These are phyloP conservation scores for Teunomyces cretensis DNA, from an alignment of 805 yeast species.

Conservation along the genomic window DNA sequence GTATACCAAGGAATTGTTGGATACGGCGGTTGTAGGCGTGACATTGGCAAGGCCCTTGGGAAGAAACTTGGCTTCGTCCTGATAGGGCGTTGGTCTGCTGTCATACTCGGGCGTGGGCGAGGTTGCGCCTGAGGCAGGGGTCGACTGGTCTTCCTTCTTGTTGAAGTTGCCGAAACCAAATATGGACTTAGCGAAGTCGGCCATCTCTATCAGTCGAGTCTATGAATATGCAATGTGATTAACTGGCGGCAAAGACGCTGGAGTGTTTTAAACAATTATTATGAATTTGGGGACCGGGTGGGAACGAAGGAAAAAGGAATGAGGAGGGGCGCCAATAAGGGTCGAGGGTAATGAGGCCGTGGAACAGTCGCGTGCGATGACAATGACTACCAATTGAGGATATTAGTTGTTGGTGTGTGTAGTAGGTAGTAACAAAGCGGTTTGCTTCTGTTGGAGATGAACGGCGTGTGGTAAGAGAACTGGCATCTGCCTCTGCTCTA, in stretches of 20 bases:
- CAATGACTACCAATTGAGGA: background rate
- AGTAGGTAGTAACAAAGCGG: background rate
- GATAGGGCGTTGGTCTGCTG: background rate
- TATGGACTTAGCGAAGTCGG: conserved; percentile 46
- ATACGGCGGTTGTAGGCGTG: conserved; percentile 69
- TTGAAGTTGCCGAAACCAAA: conserved; percentile 40
- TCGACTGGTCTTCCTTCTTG: conserved; percentile 21
- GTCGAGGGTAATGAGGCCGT: background rate
- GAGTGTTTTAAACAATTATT: background rate
- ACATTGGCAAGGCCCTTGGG: conserved; percentile 39
- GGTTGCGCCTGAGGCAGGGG: conserved; percentile 6
- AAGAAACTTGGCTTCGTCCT: conserved; percentile 21
- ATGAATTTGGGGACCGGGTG: background rate
- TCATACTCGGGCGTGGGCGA: background rate
- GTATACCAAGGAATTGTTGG: conserved; percentile 60
- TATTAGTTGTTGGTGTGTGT: background rate
- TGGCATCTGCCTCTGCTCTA: background rate
- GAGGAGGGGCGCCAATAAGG: background rate
- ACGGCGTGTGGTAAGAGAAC: background rate
- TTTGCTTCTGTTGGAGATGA: background rate
- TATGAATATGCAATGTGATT: background rate
- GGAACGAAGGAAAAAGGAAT: background rate
- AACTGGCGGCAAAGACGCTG: background rate
- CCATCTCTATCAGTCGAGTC: conserved; percentile 24
- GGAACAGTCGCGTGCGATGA: background rate